Conservation (phyloP, 2,329 filamentous ascomycete genomes). For the Fusarium dimerum region DNA sequence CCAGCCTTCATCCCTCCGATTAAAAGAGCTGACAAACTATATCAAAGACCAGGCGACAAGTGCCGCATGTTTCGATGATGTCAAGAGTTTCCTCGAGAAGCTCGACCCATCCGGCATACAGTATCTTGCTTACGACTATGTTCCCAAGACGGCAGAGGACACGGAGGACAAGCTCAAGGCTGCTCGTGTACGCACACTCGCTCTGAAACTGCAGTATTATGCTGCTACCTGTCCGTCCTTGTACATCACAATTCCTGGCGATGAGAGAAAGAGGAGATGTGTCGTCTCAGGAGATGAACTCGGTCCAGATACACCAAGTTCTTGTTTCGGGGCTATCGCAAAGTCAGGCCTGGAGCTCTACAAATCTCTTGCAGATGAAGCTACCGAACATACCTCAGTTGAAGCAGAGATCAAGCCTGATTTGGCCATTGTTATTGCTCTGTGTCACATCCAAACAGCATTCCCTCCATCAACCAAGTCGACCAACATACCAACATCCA, state of each 20-base stretch:
- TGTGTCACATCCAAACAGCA: slow-evolving; percentile 36
- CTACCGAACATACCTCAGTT: slow-evolving; percentile 14
- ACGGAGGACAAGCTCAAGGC: slow-evolving; percentile 21
- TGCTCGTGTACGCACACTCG: slow-evolving; percentile 36
- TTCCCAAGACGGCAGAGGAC: slow-evolving; percentile 35
- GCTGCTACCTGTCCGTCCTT: slow-evolving; percentile 39
- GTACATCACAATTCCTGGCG: slow-evolving; percentile 19
- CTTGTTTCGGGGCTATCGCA: slow-evolving; percentile 27
- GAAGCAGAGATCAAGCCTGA: slow-evolving; percentile 34
- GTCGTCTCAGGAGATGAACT: slow-evolving; percentile 24
- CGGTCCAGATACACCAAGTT: slow-evolving; percentile 16
- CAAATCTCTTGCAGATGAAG: slow-evolving; percentile 11
- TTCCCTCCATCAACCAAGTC: slow-evolving; percentile 25
- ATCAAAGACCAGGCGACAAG: slow-evolving; percentile 38
- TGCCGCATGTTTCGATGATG: slow-evolving; percentile 48
- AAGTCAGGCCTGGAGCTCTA: slow-evolving; percentile 22
- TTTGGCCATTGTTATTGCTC: slow-evolving; percentile 36
- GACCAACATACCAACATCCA: slow-evolving; percentile 19
- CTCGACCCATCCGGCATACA: slow-evolving; percentile 44
- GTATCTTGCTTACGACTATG: slow-evolving; percentile 40
- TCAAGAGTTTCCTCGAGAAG: slow-evolving; percentile 45
- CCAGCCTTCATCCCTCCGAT: slow-evolving; percentile 32
- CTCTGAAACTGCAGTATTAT: slow-evolving; percentile 47
- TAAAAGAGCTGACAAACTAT: slow-evolving; percentile 38
- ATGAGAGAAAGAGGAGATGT: slow-evolving; percentile 25